Conservation (phyloP, 495 filamentous ascomycete species). For the Talaromyces wortmannii region DNA sequence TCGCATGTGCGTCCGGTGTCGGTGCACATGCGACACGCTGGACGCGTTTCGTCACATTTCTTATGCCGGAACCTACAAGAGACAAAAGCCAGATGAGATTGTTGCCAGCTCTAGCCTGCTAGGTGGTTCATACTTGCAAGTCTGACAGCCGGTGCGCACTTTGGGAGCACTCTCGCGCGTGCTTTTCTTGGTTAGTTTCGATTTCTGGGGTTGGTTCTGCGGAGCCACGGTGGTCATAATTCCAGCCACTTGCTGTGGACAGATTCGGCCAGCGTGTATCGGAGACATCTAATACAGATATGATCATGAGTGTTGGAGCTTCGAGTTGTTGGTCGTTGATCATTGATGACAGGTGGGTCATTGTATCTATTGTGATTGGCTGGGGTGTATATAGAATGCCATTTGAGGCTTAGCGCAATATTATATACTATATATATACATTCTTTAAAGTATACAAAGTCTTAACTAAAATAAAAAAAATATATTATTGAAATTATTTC, state of each 20-base stretch:
- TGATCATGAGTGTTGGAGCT: not conserved
- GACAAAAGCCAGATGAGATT: no score
- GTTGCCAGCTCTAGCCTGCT: not conserved
- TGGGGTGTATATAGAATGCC: not conserved
- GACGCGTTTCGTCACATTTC: constrained; percentile 54
- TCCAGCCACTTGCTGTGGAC: no score
- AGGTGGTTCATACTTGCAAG: constrained; percentile 8
- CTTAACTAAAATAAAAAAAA: no score
- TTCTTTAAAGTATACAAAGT: no score
- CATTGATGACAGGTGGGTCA: no score
- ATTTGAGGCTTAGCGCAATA: no score
- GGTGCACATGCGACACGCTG: constrained; percentile 46
- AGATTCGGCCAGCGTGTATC: no score
- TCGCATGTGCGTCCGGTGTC: constrained; percentile 35
- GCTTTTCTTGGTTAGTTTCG: not conserved
- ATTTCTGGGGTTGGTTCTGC: no score
- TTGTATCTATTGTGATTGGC: not conserved
- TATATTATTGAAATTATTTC: not conserved
- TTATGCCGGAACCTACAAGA: constrained; percentile 42
- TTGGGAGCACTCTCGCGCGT: constrained; percentile 5
- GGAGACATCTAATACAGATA: no score
- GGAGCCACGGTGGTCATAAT: no score
- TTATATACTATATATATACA: no score
- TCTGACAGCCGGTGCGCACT: constrained; percentile 8
- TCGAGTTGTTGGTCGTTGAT: not conserved